Evolutionary conservation across 2,329 filamentous ascomycete genomes (phyloP), one percentile per base, ranked within the genome.

Genomic region (Pyrenochaeta sp.): DNA sequence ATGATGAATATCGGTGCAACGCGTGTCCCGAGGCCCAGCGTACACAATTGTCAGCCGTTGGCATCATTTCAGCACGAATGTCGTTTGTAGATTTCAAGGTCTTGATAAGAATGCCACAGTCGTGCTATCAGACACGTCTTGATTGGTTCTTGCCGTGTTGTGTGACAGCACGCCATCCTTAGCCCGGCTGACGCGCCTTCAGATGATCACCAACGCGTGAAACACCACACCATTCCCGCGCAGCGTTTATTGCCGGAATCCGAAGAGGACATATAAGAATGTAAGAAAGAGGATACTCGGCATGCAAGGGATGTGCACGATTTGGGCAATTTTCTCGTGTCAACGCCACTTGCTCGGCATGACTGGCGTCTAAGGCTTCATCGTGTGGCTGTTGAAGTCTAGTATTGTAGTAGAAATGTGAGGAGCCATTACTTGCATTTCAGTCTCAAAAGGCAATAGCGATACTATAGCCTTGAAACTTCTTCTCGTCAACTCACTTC

Each of bases 21-120:
- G 27, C 29, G 33, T 23, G 32, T 32, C 15, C 31, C n/a, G 29
- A 49, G 42, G 21, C 29, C 21, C 14, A 23, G 15, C 14, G 33
- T 42, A 47, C 33, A 47, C 33, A 65, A 64, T 67, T 69, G 67
- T 71, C 63, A 71, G 67, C 67, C 67, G 56, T 49, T 63, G 37
- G 60, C 64, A 68, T 42, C 40, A 42, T 42, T 23, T 30, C 40
- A 18, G 17, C 23, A 42, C 4, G 11, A 2, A 42, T 42, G 40
- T 42, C 40, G 40, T n/a, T n/a, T n/a, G n/a, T n/a, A 9, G 40
- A 15, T 42, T 41, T 42, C 40, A 42, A 23, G 40, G 40, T 42
- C 15, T 12, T 27, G 40, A 42, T 31, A 29, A 18, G 12, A n/a
- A 15, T 18, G 40, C 30, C 21, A 23, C 40, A 20, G 14, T 12